phyloP scores from a whole-genome alignment of 2,329 filamentous ascomycete genomes.

The Cladosporium sp. region DNA sequence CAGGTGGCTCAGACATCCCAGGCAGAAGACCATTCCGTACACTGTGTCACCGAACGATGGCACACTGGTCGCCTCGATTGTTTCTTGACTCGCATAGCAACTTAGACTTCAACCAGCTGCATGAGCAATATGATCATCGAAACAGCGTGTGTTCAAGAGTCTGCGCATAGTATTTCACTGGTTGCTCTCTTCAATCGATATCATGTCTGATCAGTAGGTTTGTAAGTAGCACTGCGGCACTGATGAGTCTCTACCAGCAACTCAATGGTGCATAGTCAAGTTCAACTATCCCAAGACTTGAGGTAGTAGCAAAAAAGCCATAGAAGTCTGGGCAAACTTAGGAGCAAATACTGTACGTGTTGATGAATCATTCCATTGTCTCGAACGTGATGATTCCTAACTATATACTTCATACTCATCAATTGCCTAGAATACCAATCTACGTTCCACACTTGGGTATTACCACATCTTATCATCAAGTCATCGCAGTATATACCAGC shows the following conservation, averaged over 20 bases:
- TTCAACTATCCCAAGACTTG: not conserved
- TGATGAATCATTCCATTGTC: not conserved
- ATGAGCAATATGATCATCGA: not conserved
- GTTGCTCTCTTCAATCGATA: not conserved
- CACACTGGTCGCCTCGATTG: not conserved
- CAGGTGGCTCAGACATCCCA: not conserved
- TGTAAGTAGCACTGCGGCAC: not conserved
- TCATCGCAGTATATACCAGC: not conserved
- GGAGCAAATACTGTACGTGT: not conserved
- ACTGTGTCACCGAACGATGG: not conserved
- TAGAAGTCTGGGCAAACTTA: not conserved
- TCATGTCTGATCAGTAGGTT: not conserved
- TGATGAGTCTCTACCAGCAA: not conserved
- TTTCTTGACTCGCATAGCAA: not conserved
- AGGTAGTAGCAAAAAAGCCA: not conserved
- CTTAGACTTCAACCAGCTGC: not conserved
- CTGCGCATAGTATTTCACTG: not conserved
- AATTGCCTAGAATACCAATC: not conserved
- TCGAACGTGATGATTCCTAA: not conserved
- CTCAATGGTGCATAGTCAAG: not conserved
- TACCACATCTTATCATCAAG: not conserved
- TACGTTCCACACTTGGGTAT: not conserved
- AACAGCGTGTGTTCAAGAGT: too few species aligned
- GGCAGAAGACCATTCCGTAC: not conserved
- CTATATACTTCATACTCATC: not conserved